Percentiles rank a stretch among this genome's conserved stretches.
These are phyloP conservation scores for Fusarium nodosum DNA, from an alignment of 2,329 filamentous ascomycete species.

Conservation along the genomic window DNA sequence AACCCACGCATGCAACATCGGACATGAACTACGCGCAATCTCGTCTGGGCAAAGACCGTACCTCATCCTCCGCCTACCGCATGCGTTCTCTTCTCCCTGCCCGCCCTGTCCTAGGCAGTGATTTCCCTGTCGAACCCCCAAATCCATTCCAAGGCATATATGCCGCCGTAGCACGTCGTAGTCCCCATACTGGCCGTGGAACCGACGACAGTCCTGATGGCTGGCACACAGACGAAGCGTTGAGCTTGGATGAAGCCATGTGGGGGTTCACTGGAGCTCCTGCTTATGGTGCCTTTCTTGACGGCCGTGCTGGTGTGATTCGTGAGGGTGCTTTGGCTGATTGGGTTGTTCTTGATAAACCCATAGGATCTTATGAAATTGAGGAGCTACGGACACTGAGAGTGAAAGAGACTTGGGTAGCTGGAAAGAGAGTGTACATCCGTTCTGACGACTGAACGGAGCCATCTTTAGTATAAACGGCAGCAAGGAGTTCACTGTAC, in stretches of 20 bases:
- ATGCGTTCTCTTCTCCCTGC: slow-evolving; percentile 72
- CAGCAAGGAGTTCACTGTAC: slow-evolving; percentile 7
- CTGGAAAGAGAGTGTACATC: slow-evolving; percentile 64
- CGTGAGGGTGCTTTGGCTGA: slow-evolving; percentile 73
- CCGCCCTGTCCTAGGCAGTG: slow-evolving; percentile 72
- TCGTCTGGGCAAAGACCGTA: slow-evolving; percentile 70
- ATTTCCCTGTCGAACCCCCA: slow-evolving; percentile 79
- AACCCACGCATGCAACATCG: slow-evolving; percentile 79
- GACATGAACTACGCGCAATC: slow-evolving; percentile 76
- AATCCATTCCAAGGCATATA: slow-evolving; percentile 78
- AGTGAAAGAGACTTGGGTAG: slow-evolving; percentile 78
- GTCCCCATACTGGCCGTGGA: slow-evolving; percentile 68
- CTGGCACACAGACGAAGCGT: slow-evolving; percentile 71
- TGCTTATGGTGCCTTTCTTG: slow-evolving; percentile 71
- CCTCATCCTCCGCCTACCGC: slow-evolving; percentile 71
- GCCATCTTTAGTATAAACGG: not conserved
- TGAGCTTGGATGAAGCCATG: slow-evolving; percentile 71
- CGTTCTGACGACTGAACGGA: slow-evolving; percentile 8
- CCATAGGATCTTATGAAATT: slow-evolving; percentile 63
- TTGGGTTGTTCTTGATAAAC: slow-evolving; percentile 76
- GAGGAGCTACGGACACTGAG: slow-evolving; percentile 67
- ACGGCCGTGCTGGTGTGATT: slow-evolving; percentile 71
- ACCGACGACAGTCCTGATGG: slow-evolving; percentile 62
- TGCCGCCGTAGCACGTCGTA: slow-evolving; percentile 73
- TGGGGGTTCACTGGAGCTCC: slow-evolving; percentile 72